Evolutionary conservation across 768 basidiomycete genomes (phyloP).

Genomic region (Dendrothele bispora): DNA sequence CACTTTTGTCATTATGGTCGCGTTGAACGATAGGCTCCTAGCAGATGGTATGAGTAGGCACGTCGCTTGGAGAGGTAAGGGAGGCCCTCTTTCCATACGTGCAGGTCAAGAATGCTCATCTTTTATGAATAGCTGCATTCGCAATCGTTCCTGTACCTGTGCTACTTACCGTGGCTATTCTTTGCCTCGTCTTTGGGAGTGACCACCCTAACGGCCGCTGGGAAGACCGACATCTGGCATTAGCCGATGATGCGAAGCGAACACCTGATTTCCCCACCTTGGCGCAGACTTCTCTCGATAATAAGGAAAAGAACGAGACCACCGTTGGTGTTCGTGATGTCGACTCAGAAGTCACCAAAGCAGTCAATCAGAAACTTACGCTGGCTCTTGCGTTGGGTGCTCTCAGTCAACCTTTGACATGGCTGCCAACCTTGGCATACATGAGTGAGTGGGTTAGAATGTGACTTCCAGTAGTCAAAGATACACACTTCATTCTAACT

Average conservation of each 20-base stretch:
- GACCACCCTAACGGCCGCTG: slow-evolving; percentile 58
- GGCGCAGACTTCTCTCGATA: slow-evolving; percentile 21
- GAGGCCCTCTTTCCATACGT: too few species aligned
- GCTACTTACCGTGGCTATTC: slow-evolving; percentile 40
- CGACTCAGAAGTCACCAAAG: slow-evolving; percentile 38
- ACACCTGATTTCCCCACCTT: slow-evolving; percentile 14
- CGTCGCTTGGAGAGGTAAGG: slow-evolving; percentile 58
- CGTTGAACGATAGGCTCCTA: slow-evolving; percentile 41
- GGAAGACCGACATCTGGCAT: slow-evolving; percentile 37
- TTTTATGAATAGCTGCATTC: slow-evolving; percentile 43
- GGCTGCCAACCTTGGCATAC: slow-evolving; percentile 56
- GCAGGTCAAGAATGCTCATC: too few species aligned
- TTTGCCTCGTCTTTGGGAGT: slow-evolving; percentile 45
- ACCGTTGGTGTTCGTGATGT: slow-evolving; percentile 15
- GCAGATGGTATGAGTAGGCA: slow-evolving; percentile 35
- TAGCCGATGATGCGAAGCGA: neutral
- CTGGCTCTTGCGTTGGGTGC: slow-evolving; percentile 28
- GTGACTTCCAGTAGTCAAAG: too few species aligned
- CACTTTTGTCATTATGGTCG: slow-evolving; percentile 59
- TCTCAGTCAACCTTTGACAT: slow-evolving; percentile 44
- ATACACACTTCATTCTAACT: too few species aligned
- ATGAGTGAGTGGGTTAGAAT: too few species aligned
- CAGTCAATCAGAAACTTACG: slow-evolving; percentile 47
- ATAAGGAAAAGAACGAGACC: slow-evolving; percentile 26
- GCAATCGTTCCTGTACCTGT: slow-evolving; percentile 57